Evolutionary conservation across 2,329 filamentous ascomycete species (phyloP), one percentile per base, ranked within the genome.

Genomic region (Chaetoscypha palmicola): DNA sequence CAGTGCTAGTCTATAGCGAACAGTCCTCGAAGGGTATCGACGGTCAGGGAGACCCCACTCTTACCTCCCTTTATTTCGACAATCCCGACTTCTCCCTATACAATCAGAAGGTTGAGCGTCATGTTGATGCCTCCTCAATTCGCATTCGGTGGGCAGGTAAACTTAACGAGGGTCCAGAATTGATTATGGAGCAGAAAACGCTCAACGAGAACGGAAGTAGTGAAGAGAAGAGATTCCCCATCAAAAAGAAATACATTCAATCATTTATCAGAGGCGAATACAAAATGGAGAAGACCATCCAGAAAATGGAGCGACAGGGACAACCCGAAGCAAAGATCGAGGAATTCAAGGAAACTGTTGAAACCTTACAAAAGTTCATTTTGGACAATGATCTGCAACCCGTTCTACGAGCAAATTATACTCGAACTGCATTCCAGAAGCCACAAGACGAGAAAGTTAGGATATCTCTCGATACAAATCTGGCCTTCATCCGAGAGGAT

Each of bases 61-160:
- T 97, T 54, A 97, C 90, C 12, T 96, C 91, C 20, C 79, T 98
- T 30, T 98, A 98, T 68, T 95, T 97, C 59, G 92, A 98, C 65
- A 94, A 82, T 62, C 73, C 79, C 31, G 81, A 82, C 53, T 97
- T 98, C 64, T 77, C 84, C 11, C 73, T 97, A 8, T 98, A 97
- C 66, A 79, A 78, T 11, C 77, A 83, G 57, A 97, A 97, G 68
- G 81, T 96, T 17, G 81, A 85, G 48, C 78, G 82, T 50, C 73
- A 81, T 48, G 72, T 79, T 1, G 81, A 89, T 58, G 86, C 88
- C 5, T 80, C 85, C 2, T 96, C 91, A 19, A 66, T 98, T 38
- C 81, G 92, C 7, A 71, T 97, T 48, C 77, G 92, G 31, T 98
- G 92, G 92, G 94, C 90, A 56, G 91, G 91, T 2, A 84, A 91